Conservation (phyloP, 2,329 filamentous ascomycete genomes). For the Xylaria sp. region DNA sequence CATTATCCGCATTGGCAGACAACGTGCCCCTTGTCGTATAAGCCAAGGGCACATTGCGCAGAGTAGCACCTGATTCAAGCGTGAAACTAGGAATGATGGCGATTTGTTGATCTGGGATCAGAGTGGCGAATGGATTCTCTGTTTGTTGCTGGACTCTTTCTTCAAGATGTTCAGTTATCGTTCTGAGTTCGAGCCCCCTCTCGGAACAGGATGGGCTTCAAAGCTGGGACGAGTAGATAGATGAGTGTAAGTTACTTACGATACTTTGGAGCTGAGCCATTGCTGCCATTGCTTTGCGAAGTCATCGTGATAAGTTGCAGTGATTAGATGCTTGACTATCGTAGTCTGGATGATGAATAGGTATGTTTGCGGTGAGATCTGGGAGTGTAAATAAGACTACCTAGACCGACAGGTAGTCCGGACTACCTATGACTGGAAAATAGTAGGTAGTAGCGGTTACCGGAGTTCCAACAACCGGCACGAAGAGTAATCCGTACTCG, state of each 20-base stretch:
- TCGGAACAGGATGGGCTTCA: background rate
- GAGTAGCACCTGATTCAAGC: slow-evolving; percentile 82
- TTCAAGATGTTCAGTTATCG: slow-evolving; percentile 59
- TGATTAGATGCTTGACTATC: background rate
- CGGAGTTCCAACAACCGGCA: too few relatives aligned
- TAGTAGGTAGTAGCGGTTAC: too few relatives aligned
- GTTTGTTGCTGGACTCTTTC: slow-evolving; percentile 64
- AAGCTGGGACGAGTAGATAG: background rate
- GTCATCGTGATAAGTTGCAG: slow-evolving; percentile 22
- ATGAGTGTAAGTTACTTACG: slow-evolving; percentile 28
- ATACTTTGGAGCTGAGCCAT: slow-evolving; percentile 28
- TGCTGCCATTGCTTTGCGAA: slow-evolving; percentile 13
- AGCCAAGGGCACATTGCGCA: slow-evolving; percentile 69
- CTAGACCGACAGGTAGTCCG: background rate
- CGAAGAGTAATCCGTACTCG: background rate
- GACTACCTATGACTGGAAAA: background rate
- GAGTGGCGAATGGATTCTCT: slow-evolving; percentile 82
- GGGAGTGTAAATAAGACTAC: too few relatives aligned
- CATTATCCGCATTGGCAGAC: slow-evolving; percentile 56
- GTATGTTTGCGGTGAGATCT: too few relatives aligned
- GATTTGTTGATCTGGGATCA: slow-evolving; percentile 86
- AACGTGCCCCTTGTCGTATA: slow-evolving; percentile 62
- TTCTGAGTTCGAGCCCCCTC: slow-evolving; percentile 29
- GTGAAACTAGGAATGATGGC: slow-evolving; percentile 84
- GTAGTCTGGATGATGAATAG: background rate